A percentile compares a stretch with the other conserved stretches of the same genome.
Conservation (phyloP, 768 basidiomycete species). For the Lactarius evosmus region DNA sequence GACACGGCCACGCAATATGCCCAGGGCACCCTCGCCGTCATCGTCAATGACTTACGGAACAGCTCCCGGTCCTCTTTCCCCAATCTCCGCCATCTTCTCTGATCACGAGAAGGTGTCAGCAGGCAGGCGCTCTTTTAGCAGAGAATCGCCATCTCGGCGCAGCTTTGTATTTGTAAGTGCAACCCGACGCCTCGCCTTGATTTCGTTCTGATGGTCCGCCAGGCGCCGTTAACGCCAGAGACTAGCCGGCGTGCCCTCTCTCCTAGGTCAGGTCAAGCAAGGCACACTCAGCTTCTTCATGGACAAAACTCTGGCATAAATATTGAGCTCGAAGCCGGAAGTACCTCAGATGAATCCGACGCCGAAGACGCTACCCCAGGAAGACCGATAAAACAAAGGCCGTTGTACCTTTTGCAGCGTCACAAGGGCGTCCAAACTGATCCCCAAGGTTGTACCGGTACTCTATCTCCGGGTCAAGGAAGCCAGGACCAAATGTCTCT, state of each 20-base stretch:
- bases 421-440: constrained; percentile 68
- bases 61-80: constrained; percentile 25
- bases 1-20: constrained; percentile 1
- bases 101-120: not conserved
- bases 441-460: constrained; percentile 31
- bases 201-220: constrained; percentile 1
- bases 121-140: constrained; percentile 16
- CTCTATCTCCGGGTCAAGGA: constrained; percentile 34
- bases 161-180: constrained; percentile 42
- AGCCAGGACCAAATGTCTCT: constrained; percentile 34
- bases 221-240: constrained; percentile 49
- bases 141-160: constrained; percentile 27
- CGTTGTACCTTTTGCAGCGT: constrained; percentile 1
- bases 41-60: constrained; percentile 19
- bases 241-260: constrained; percentile 43
- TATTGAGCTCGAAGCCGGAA: constrained; percentile 9
- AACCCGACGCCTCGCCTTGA: not conserved
- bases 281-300: constrained; percentile 27
- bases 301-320: constrained; percentile 33
- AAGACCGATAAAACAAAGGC: not conserved
- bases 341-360: constrained; percentile 12
- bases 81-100: constrained; percentile 22
- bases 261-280: constrained; percentile 36
- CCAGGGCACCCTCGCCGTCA: not conserved
- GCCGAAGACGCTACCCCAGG: constrained; percentile 7